A percentile compares a stretch with the other conserved stretches of the same genome.
phyloP scores from a whole-genome alignment of 2,329 filamentous ascomycete genomes.

The Cercospora sp. region DNA sequence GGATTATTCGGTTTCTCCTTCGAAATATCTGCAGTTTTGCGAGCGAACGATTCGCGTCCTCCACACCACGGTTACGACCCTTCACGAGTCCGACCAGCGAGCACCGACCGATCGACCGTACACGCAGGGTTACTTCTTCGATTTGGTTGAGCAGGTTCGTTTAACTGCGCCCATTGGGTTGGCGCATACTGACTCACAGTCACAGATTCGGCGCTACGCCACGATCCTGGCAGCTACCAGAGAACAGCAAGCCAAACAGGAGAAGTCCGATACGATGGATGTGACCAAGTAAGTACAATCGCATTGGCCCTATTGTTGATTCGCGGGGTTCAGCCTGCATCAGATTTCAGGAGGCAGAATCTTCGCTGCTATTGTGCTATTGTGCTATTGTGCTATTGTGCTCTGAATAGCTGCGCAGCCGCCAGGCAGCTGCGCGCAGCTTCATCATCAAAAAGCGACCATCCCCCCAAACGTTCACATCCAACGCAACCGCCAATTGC shows the following conservation, averaged over 20 bases:
- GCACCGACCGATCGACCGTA: conserved; percentile 85
- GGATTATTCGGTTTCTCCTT: conserved; percentile 68
- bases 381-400: conserved; percentile 16
- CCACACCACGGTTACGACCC: conserved; percentile 81
- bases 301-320: conserved; percentile 10
- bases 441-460: neutral
- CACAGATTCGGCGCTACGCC: conserved; percentile 76
- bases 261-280: conserved; percentile 54
- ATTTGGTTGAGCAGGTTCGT: conserved; percentile 78
- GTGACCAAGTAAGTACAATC: conserved; percentile 48
- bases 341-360: neutral
- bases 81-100: conserved; percentile 83
- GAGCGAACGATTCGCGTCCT: conserved; percentile 86
- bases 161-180: conserved; percentile 20
- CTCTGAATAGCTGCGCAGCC: neutral
- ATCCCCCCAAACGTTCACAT: neutral
- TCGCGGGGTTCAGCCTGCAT: neutral
- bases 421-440: conserved; percentile 4
- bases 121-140: conserved; percentile 94
- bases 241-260: conserved; percentile 61
- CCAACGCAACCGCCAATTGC: neutral
- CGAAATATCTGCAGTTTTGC: conserved; percentile 83
- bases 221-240: conserved; percentile 76
- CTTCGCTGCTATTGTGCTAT: conserved; percentile 17
- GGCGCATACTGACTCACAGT: conserved; percentile 30